These are phyloP conservation scores for Tetrapisispora phaffii DNA, from an alignment of 805 yeast species.

Conservation along the genomic window DNA sequence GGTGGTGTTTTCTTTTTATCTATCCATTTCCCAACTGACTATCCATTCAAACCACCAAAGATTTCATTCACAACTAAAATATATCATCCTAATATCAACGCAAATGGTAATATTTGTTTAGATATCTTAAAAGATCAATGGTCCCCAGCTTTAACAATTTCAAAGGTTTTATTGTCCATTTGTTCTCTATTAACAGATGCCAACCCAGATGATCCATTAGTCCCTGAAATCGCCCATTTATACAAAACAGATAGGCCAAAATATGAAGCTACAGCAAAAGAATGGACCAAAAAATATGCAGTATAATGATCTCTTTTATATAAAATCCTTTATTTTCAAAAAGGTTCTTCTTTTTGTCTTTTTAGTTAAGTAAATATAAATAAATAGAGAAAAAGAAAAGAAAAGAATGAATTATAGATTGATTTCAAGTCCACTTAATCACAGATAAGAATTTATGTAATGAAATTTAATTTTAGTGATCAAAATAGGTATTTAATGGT, in stretches of 20 bases:
- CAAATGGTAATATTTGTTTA: constrained; percentile 91
- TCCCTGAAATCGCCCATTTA: constrained; percentile 94
- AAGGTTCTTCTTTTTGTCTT: background rate
- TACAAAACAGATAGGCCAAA: constrained; percentile 89
- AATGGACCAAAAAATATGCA: constrained; percentile 98
- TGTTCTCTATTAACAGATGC: constrained; percentile 96
- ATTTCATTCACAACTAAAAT: constrained; percentile 87
- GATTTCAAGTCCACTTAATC: no score
- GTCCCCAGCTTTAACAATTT: constrained; percentile 96
- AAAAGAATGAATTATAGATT: background rate
- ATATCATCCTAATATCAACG: constrained; percentile 94
- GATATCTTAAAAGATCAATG: constrained; percentile 96
- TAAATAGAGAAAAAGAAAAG: background rate
- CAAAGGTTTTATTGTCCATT: constrained; percentile 88
- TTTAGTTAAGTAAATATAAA: background rate
- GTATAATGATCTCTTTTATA: constrained; percentile 44
- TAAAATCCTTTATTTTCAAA: background rate
- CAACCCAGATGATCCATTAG: constrained; percentile 97
- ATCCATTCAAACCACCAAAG: constrained; percentile 98
- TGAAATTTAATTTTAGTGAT: background rate
- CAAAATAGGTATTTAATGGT: background rate
- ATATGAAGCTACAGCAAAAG: constrained; percentile 94
- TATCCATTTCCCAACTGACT: constrained; percentile 97
- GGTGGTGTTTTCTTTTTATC: constrained; percentile 95
- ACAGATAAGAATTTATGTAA: no score